Evolutionary conservation across 2,329 filamentous ascomycete species (phyloP).

Genomic region (Colletotrichum echinochloae): DNA sequence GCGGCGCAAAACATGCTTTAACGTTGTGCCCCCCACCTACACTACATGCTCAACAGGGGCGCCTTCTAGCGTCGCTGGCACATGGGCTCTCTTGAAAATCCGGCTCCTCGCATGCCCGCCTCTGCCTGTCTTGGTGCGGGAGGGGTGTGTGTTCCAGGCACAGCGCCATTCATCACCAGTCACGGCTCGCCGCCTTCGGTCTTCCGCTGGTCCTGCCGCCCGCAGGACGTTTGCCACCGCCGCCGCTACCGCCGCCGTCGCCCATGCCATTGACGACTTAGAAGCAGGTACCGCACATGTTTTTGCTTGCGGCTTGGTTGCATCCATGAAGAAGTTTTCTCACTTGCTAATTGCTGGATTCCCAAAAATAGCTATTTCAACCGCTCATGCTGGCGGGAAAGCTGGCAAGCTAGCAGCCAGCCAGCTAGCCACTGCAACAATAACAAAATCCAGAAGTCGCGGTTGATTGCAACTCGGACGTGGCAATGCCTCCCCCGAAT

Average conservation of each 20-base stretch:
- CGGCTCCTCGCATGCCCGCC: constrained; percentile 15
- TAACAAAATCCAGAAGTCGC: neutral
- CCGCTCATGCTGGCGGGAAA: too few species aligned
- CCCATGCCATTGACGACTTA: constrained; percentile 6
- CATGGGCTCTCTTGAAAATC: constrained; percentile 28
- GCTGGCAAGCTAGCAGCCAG: too few species aligned
- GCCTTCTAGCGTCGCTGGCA: constrained; percentile 21
- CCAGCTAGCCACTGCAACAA: neutral
- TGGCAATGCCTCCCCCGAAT: constrained; percentile 8
- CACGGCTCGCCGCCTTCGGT: constrained; percentile 29
- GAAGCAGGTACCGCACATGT: constrained; percentile 33
- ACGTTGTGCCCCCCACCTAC: constrained; percentile 12
- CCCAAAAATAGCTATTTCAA: constrained; percentile 27
- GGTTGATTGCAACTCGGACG: constrained; percentile 19
- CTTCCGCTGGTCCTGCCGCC: constrained; percentile 18
- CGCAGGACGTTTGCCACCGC: constrained; percentile 24
- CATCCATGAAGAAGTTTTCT: neutral
- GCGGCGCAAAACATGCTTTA: constrained; percentile 16
- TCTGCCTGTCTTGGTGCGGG: constrained; percentile 24
- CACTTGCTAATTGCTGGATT: neutral
- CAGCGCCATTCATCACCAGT: constrained; percentile 7
- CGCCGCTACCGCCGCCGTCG: constrained; percentile 11
- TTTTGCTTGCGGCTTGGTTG: neutral
- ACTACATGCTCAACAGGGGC: constrained; percentile 1
- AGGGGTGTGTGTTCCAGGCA: constrained; percentile 13